Percentiles rank a stretch among this genome's conserved stretches.
Evolutionary conservation across 1,139 yeast species (phyloP).

Genomic region (Ashbya aceris): DNA sequence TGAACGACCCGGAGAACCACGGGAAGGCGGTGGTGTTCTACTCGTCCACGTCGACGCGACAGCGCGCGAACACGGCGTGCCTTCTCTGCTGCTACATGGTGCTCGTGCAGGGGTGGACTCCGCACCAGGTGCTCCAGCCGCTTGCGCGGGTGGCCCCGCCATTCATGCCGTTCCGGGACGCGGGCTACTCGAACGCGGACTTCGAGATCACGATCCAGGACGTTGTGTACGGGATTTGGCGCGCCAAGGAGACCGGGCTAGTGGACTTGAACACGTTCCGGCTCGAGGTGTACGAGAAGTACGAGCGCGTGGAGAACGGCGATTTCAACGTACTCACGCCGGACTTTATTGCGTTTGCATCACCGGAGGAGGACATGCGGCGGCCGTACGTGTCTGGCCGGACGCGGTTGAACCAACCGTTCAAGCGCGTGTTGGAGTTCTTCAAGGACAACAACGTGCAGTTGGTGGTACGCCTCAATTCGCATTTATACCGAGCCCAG

Average conservation of each 20-base stretch:
- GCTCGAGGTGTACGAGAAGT: conserved; percentile 86
- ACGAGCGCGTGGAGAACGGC: conserved; percentile 94
- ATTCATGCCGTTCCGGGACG: conserved; percentile 89
- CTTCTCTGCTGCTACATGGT: conserved; percentile 91
- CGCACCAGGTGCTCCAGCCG: conserved; percentile 94
- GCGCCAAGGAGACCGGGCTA: conserved; percentile 92
- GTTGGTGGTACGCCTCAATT: conserved; percentile 82
- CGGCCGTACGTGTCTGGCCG: conserved; percentile 29
- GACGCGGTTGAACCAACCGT: conserved; percentile 52
- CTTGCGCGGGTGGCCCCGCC: conserved; percentile 90
- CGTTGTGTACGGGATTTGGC: conserved; percentile 91
- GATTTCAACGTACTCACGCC: conserved; percentile 88
- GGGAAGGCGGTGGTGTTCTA: conserved; percentile 87
- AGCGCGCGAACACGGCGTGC: conserved; percentile 91
- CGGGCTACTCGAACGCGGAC: conserved; percentile 93
- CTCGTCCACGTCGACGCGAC: conserved; percentile 71
- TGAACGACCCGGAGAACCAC: conserved; percentile 75
- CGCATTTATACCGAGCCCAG: conserved; percentile 75
- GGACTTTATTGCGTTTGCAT: conserved; percentile 94
- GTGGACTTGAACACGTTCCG: conserved; percentile 82
- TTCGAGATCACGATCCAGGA: conserved; percentile 90
- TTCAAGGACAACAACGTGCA: conserved; percentile 68
- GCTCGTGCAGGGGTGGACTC: conserved; percentile 93
- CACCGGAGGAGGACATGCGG: conserved; percentile 68
- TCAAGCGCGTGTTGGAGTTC: conserved; percentile 68